These are phyloP conservation scores for Lithohypha guttulata DNA, from an alignment of 2,329 filamentous ascomycete species.

Conservation along the genomic window DNA sequence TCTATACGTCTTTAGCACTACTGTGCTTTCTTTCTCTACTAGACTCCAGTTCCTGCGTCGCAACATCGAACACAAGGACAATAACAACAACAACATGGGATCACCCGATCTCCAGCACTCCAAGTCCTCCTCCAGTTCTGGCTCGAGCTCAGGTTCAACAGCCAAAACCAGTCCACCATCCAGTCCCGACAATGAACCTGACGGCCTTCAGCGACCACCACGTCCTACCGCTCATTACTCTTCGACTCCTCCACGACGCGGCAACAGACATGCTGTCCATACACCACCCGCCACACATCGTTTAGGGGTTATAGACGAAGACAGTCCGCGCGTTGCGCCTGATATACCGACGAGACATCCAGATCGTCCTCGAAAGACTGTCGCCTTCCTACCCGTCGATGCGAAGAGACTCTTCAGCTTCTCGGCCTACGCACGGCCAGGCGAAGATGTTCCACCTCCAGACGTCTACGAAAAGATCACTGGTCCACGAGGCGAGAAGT, in stretches of 20 bases:
- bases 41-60: neutral
- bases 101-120: neutral
- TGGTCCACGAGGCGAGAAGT: conserved; percentile 19
- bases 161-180: neutral
- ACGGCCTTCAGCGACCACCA: neutral
- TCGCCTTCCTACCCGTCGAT: conserved; percentile 11
- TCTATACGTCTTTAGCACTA: neutral
- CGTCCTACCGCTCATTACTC: no score
- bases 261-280: neutral
- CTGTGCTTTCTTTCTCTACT: neutral
- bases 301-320: conserved; percentile 11
- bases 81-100: neutral
- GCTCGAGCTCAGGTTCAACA: neutral
- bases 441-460: conserved; percentile 22
- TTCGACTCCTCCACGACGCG: neutral
- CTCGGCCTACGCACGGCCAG: conserved; percentile 12
- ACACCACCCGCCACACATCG: neutral
- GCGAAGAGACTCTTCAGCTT: conserved; percentile 13
- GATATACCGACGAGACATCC: conserved; percentile 6
- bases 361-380: conserved; percentile 15
- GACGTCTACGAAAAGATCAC: conserved; percentile 18
- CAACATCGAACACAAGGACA: neutral
- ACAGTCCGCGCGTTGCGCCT: conserved; percentile 6
- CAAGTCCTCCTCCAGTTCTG: neutral
- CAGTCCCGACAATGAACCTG: neutral